Evolutionary conservation across 306 rosid species (phyloP).

Genomic region (Sophora flavescens): DNA sequence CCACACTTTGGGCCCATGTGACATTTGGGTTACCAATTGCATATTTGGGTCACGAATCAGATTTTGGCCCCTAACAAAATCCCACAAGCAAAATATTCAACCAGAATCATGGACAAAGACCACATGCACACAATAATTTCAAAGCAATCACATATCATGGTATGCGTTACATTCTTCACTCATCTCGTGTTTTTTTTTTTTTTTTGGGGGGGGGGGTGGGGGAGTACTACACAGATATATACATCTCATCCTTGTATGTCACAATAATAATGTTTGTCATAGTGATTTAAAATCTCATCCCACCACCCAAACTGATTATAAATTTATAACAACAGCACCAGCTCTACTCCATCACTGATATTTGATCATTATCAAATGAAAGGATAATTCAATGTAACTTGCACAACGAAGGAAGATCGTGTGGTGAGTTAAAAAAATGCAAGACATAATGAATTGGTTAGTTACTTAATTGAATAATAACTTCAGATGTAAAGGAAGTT

Average conservation of each 20-base stretch:
- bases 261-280: neutral
- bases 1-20: no score
- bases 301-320: neutral
- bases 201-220: no score
- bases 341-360: neutral
- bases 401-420: neutral
- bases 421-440: neutral
- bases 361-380: conserved; percentile 17
- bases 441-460: neutral
- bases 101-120: conserved; percentile 3
- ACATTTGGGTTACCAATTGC: no score
- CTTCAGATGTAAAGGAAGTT: neutral
- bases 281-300: neutral
- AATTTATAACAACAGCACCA: neutral
- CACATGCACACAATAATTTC: neutral
- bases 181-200: neutral
- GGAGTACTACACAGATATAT: no score
- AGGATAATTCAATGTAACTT: conserved; percentile 9
- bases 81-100: neutral
- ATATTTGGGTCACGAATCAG: no score
- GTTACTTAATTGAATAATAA: conserved; percentile 23
- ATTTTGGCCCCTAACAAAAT: no score
- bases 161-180: neutral
- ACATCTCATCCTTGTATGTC: conserved; percentile 12
- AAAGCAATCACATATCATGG: neutral